Evolutionary conservation across 768 basidiomycete genomes (phyloP).

Genomic region (Inosperma sp.): DNA sequence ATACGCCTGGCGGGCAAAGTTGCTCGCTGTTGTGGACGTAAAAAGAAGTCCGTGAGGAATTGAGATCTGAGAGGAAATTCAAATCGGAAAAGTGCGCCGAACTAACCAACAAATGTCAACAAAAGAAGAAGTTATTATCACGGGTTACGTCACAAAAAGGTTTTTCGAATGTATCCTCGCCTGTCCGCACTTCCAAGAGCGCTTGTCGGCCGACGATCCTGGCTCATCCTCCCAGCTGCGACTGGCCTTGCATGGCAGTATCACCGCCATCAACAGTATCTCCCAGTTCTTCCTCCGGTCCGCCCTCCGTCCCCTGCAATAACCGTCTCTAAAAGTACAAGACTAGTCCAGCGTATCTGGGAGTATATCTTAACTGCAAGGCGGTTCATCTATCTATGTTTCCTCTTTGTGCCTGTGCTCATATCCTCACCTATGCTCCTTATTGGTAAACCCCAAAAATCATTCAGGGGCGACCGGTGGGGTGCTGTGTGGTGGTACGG

Average conservation of each 20-base stretch:
- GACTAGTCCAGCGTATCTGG: conserved; percentile 55
- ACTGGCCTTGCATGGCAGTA: conserved; percentile 1
- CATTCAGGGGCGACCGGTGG: conserved; percentile 74
- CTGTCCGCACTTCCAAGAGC: conserved; percentile 2
- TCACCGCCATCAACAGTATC: conserved; percentile 2
- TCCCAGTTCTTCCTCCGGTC: conserved; percentile 30
- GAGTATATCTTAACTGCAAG: conserved; percentile 81
- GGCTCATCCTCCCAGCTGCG: conserved; percentile 2
- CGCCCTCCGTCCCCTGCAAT: conserved; percentile 21
- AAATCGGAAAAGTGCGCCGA: conserved; percentile 14
- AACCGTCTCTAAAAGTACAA: conserved; percentile 66
- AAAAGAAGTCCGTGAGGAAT: conserved; percentile 8
- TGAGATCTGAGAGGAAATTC: conserved; percentile 10
- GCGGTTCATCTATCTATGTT: conserved; percentile 78
- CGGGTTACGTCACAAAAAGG: conserved; percentile 4
- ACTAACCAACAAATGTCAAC: conserved; percentile 30
- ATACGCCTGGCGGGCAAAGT: conserved; percentile 36
- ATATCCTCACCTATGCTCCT: conserved; percentile 80
- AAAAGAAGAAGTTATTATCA: conserved; percentile 22
- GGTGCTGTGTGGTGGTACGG: conserved; percentile 97
- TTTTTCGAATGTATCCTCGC: conserved; percentile 11
- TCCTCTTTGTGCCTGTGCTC: conserved; percentile 86
- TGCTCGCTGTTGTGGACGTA: conserved; percentile 17
- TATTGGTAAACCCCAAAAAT: conserved; percentile 50
- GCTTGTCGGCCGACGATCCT: not conserved